Conservation (phyloP, 192 early-diverging fungal genomes). For the Rhizophlyctis rosea region DNA sequence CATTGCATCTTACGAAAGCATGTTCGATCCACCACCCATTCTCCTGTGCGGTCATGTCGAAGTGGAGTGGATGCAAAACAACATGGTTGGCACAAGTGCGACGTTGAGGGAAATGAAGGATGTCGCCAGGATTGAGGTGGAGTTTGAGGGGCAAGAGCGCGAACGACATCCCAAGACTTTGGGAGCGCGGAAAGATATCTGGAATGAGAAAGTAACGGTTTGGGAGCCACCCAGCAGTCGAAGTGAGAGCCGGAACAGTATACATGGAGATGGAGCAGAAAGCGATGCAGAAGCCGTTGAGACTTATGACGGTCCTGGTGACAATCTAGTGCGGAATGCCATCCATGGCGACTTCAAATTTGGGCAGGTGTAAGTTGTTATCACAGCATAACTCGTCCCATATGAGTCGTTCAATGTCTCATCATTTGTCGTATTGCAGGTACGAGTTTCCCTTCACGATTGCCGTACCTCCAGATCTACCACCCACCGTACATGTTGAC, state of each 20-base stretch:
- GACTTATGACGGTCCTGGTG: neutral
- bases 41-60: neutral
- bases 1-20: neutral
- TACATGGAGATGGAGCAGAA: neutral
- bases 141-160: neutral
- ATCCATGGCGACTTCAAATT: neutral
- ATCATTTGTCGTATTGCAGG: neutral
- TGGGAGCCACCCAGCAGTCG: neutral
- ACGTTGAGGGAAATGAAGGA: no score
- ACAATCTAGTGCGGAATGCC: neutral
- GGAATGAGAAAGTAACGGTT: neutral
- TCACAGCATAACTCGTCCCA: no score
- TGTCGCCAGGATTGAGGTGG: neutral
- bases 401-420: no score
- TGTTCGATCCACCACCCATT: neutral
- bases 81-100: neutral
- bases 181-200: neutral
- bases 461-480: neutral
- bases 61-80: neutral
- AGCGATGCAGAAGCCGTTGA: neutral
- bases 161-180: neutral
- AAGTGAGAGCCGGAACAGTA: neutral
- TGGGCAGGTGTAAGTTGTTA: no score
- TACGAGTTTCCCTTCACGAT: neutral
- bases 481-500: neutral